Base-by-base conservation (phyloP, 345 rosid genomes). In the Pugionium dolabratum region DNA sequence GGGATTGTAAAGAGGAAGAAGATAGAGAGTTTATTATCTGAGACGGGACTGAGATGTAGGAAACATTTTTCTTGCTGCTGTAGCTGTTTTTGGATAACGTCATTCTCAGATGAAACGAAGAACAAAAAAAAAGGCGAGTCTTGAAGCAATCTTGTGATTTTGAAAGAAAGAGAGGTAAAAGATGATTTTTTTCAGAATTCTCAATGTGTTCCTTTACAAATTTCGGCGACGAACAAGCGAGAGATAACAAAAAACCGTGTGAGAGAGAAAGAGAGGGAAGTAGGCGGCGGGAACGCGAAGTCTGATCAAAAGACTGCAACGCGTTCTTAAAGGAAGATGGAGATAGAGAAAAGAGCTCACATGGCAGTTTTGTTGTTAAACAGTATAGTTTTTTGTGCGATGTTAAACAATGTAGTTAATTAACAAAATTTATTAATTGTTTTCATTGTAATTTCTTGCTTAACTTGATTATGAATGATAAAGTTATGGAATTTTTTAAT, bases 11-110 rank as follows among this genome's bases (percentile, higher is more conserved):
- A 8, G 96, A 85, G 53, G 91, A 82, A 51, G 94, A 88, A 25
- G 96, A 82, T 33, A 88, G 55, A 53, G 93, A 76, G 79, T 76
- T 80, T 42, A 86, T 86, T 4, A 84, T 81, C 70, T 86, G 93
- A 61, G 90, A 87, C 1, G 93, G 93, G 34, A 87, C 93, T 8
- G 87, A 80, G 65, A 87, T 87, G 78, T 79, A 87, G 0, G 82
- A 81, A 29, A 81, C 69, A 58, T 77, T 84, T 79, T 80, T 84
- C 84, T 77, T 18, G 36, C 1, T 56, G 8, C 29, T 59, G 56
- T 72, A 69, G 27, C 36, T 43, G 33, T 44, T 66, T 50, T 80
- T 83, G 2, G 80, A 51, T 67, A 81, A 77, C 40, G 80, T 84
- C 93, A 87, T 84, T 43, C 3, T 54, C 37, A 34, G 11, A 46